phyloP scores from a whole-genome alignment of 1,284 basidiomycete species.

The Moesziomyces sp. region DNA sequence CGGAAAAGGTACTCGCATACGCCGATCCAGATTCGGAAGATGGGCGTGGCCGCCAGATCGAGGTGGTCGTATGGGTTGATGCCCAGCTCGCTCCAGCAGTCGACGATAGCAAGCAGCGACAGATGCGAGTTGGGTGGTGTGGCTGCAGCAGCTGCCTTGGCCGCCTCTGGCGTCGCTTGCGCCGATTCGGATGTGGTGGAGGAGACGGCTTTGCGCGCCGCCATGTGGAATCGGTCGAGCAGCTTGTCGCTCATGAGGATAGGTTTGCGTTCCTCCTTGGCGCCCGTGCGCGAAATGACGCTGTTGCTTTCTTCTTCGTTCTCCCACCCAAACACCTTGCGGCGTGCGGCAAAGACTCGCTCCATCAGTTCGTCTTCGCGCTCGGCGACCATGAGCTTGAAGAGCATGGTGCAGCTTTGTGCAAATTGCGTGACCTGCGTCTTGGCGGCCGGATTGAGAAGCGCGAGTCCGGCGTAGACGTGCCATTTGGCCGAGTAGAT shows the following conservation, averaged over 20 bases:
- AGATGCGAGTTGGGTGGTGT: constrained; percentile 85
- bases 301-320: constrained; percentile 56
- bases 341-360: constrained; percentile 80
- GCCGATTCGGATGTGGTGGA: constrained; percentile 10
- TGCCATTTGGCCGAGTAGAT: constrained; percentile 99
- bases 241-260: constrained; percentile 88
- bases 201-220: constrained; percentile 69
- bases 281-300: constrained; percentile 41
- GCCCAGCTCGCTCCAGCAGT: constrained; percentile 89
- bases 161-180: no score
- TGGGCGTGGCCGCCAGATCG: constrained; percentile 90
- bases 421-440: constrained; percentile 89
- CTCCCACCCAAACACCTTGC: constrained; percentile 79
- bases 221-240: constrained; percentile 88
- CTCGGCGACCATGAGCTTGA: constrained; percentile 93
- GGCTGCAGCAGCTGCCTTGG: constrained; percentile 1
- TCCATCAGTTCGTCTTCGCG: constrained; percentile 73
- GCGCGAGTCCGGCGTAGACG: constrained; percentile 96
- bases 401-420: constrained; percentile 84
- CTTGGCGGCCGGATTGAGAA: constrained; percentile 92
- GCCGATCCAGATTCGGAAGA: constrained; percentile 96
- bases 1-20: constrained; percentile 96
- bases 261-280: constrained; percentile 70
- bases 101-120: constrained; percentile 96
- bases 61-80: constrained; percentile 94